A percentile compares a stretch with the other conserved stretches of the same genome.
Conservation (phyloP, 768 basidiomycete genomes). For the Fomitopsis serialis region DNA sequence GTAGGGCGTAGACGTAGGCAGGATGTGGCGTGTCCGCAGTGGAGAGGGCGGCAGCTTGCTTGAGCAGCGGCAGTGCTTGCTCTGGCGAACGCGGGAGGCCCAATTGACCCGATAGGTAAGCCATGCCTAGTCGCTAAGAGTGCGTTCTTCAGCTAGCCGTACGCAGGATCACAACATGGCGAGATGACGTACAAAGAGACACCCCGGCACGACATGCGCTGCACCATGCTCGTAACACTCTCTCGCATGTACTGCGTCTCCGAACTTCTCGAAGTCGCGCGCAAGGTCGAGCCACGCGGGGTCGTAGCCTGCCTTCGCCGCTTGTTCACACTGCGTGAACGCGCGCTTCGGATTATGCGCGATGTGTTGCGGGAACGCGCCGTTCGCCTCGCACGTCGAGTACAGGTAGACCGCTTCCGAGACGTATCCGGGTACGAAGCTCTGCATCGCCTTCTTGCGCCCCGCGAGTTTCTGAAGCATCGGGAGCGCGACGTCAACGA, state of each 20-base stretch:
- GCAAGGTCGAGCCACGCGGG: conserved; percentile 92
- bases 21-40: conserved; percentile 80
- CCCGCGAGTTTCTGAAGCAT: conserved; percentile 55
- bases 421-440: conserved; percentile 34
- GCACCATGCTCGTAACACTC: conserved; percentile 87
- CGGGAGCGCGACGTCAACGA: conserved; percentile 61
- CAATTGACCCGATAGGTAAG: conserved; percentile 85
- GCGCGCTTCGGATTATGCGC: conserved; percentile 69
- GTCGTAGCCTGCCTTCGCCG: conserved; percentile 71
- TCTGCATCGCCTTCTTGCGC: conserved; percentile 25
- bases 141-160: conserved; percentile 7
- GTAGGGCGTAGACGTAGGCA: conserved; percentile 82
- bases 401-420: conserved; percentile 76
- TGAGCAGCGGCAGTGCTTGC: conserved; percentile 65
- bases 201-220: conserved; percentile 68
- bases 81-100: conserved; percentile 47
- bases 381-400: conserved; percentile 68
- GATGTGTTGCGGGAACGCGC: conserved; percentile 61
- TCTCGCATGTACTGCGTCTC: conserved; percentile 64
- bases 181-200: conserved; percentile 54
- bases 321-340: conserved; percentile 85
- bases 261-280: conserved; percentile 86
- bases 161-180: conserved; percentile 2
- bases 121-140: conserved; percentile 87
- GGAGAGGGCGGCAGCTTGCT: conserved; percentile 70